Evolutionary conservation across 371 early-diverging fungal species (phyloP).

Genomic region (Rhizomucor miehei): DNA sequence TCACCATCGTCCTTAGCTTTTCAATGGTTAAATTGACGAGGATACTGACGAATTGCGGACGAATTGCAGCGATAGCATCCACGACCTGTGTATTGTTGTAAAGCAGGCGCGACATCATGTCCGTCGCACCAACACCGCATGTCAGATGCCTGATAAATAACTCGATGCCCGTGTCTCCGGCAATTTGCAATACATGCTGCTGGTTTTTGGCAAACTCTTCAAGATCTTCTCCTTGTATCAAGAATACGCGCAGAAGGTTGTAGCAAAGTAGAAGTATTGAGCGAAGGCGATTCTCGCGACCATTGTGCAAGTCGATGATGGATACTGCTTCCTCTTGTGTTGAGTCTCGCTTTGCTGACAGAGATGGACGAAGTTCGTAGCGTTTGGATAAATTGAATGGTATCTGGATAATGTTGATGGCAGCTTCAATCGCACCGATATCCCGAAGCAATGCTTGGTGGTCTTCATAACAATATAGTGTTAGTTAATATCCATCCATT

Average conservation of each 20-base stretch:
- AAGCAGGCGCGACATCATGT: conserved; percentile 23
- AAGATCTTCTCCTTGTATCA: conserved; percentile 14
- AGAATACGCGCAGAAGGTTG: conserved; percentile 28
- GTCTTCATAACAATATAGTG: conserved; percentile 14
- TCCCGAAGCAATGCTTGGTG: conserved; percentile 54
- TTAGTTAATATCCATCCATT: too few relatives aligned
- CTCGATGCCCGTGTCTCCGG: conserved; percentile 24
- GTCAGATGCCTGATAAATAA: conserved; percentile 26
- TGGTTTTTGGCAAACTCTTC: conserved; percentile 16
- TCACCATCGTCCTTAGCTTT: conserved; percentile 1
- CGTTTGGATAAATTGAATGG: conserved; percentile 43
- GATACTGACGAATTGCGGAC: conserved; percentile 10
- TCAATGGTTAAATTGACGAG: conserved; percentile 11
- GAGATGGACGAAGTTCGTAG: conserved; percentile 13
- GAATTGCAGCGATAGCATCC: conserved; percentile 9
- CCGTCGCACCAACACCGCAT: conserved; percentile 26
- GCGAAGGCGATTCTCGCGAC: conserved; percentile 13
- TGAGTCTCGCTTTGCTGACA: not conserved
- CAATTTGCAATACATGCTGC: conserved; percentile 13
- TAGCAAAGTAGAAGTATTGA: conserved; percentile 25
- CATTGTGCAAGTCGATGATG: conserved; percentile 3
- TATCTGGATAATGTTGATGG: conserved; percentile 38
- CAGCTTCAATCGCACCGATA: conserved; percentile 41
- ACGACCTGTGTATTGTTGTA: conserved; percentile 14
- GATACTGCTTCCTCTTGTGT: conserved; percentile 11